Evolutionary conservation across 1,284 basidiomycete genomes (phyloP).

Genomic region (Pseudozyma flocculosa): DNA sequence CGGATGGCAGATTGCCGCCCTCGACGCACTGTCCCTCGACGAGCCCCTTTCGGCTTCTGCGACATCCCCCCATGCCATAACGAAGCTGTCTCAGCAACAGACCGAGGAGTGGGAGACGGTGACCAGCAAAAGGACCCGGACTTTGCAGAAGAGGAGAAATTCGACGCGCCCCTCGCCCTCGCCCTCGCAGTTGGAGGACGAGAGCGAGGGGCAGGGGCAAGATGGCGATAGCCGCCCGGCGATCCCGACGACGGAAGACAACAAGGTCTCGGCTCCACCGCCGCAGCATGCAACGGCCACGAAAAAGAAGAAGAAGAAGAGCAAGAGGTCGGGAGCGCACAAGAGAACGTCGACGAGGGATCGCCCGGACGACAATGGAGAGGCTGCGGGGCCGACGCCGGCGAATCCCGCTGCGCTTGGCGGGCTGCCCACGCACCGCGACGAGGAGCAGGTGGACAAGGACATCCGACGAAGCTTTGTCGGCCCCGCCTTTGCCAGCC

Average conservation of each 20-base stretch:
- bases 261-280: too few relatives aligned
- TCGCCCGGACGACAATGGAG: too few relatives aligned
- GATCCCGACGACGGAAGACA: not conserved
- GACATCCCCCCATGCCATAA: too few relatives aligned
- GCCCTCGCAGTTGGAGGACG: conserved; percentile 2
- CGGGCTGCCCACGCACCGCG: conserved; percentile 18
- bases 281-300: too few relatives aligned
- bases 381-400: too few relatives aligned
- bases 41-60: too few relatives aligned
- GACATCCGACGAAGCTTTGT: conserved; percentile 54
- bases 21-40: not conserved
- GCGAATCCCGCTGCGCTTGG: conserved; percentile 3
- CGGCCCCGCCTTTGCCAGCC: conserved; percentile 23
- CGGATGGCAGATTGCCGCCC: conserved; percentile 29
- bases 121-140: conserved; percentile 16
- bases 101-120: conserved; percentile 23
- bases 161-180: not conserved
- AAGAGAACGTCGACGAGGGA: too few relatives aligned
- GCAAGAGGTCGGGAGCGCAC: not conserved
- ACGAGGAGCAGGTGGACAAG: conserved; percentile 50
- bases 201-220: too few relatives aligned
- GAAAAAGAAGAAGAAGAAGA: not conserved
- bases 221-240: not conserved
- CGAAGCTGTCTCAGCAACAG: conserved; percentile 1
- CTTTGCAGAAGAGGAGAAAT: conserved; percentile 1